Base-by-base conservation (phyloP, 768 basidiomycete genomes). In the Pisolithus albus region DNA sequence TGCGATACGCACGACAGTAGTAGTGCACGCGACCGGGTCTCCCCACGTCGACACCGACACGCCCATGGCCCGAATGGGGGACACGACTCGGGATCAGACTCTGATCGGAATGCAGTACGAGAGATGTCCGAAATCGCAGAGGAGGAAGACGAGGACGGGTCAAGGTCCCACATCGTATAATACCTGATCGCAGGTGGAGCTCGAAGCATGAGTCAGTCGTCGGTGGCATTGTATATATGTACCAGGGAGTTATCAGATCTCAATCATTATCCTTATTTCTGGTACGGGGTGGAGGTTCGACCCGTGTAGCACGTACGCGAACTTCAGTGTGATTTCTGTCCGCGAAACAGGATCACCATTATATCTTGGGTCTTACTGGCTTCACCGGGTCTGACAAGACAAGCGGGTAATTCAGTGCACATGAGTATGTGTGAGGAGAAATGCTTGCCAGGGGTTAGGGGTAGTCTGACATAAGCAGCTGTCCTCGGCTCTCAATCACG, bases 61-160 rank as follows among this genome's bases (percentile, higher is more conserved):
- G 36, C 43, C 15, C 44, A 54, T 46, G 42, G 49, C 6, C 9
- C 32, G 39, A 54, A 60, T 7, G 53, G 42, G 6, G 47, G 48
- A 10, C 61, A 68, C 23, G 57, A 60, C 46, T 54, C 55, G 10
- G 49, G 52, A 5, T 53, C 47, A 5, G 55, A 51, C 7, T 55
- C 64, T 18, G 68, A 72, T 36, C 62, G 63, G 19, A 82, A 82
- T 58, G 78, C 78, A n/a, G 0, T 82, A 82, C 55, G 81, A 82
- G 60, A 68, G 58, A 26, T 55, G 70, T 63, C 43, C 65, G 47
- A 57, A 72, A 62, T 49, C 52, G 46, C 60, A 51, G 32, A 32
- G 32, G n/a, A 47, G 32, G 19, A 28, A 54, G 40, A 37, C 24
- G 10, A 24, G 23, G 43, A 16, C 7, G 26, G 23, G 15, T 28